Base-by-base conservation (phyloP, 169 alveolate species). In the Babesia microti region DNA sequence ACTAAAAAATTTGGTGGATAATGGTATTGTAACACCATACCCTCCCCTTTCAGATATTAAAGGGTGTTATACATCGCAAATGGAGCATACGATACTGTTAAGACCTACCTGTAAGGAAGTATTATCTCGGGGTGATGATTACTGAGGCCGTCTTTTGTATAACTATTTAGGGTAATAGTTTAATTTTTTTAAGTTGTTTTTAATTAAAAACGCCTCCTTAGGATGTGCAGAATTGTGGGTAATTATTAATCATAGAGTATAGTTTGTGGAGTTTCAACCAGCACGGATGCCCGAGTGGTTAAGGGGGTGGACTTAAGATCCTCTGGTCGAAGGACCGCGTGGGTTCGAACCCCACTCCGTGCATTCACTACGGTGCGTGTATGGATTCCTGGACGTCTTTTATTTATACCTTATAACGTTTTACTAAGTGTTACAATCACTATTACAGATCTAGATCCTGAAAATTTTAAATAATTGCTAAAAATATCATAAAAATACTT, bases 101-200 rank as follows among this genome's bases (percentile, higher is more conserved):
- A 88, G 97, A 61, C 97, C 98, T 0, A 89, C 98, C 6, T 84
- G 97, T 53, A 95, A 95, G 66, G 99, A 97, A 73, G 87, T 94
- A 24, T 61, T 93, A 33, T 85, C 98, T n/a, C 74, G 97, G 39
- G 99, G 99, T 18, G 97, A 92, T 59, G 99, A 96, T 65, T 96
- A 78, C 69, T 95, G 79, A 83, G 11, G 36, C 32, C 11, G 3
- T 4, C 41, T n/a, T 0, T 19, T n/a, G 22, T 55, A 24, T 2
- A 22, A 26, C 2, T 27, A 26, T 15, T 5, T 5, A 5, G 6
- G 14, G 12, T 6, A n/a, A 4, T 21, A 15, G 14, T 4, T n/a
- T 7, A 7, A 43, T 43, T 37, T 29, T 29, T 7, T 7, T 7
- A 7, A 11, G 12, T 7, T 7, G 11, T 29, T 7, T 29, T 7